Evolutionary conservation across 768 basidiomycete species (phyloP).

Genomic region (Amanita subjunquillea): DNA sequence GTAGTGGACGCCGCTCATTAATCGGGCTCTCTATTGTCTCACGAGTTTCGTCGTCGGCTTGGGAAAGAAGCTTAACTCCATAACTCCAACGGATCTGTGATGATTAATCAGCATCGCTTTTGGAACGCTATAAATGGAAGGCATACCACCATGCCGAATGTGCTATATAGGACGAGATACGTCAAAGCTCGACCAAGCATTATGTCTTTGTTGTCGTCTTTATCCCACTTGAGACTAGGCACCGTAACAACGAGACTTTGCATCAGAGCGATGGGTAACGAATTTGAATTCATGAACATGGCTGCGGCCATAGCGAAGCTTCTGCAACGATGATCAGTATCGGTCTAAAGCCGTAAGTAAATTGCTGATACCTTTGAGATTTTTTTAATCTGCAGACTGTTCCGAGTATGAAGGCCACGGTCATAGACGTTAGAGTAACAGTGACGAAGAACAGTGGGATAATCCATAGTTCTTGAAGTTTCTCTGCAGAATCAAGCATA

Average conservation of each 20-base stretch:
- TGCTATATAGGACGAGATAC: conserved; percentile 88
- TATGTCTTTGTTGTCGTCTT: conserved; percentile 70
- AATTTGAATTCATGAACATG: conserved; percentile 94
- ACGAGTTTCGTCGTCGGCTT: conserved; percentile 40
- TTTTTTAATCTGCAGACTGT: conserved; percentile 53
- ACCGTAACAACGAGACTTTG: conserved; percentile 82
- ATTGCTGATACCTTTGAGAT: conserved; percentile 53
- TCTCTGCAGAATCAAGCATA: conserved; percentile 30
- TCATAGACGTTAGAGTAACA: conserved; percentile 64
- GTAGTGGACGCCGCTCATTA: conserved; percentile 27
- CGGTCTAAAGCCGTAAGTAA: background rate
- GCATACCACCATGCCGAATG: conserved; percentile 89
- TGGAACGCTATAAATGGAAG: background rate
- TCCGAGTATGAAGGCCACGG: conserved; percentile 54
- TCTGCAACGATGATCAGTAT: conserved; percentile 21
- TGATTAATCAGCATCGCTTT: conserved; percentile 14
- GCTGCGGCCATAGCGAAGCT: conserved; percentile 73
- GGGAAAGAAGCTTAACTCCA: conserved; percentile 74
- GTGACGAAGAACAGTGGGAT: conserved; percentile 80
- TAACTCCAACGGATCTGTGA: conserved; percentile 79
- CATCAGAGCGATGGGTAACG: conserved; percentile 91
- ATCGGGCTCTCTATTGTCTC: conserved; percentile 9
- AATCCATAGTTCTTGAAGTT: conserved; percentile 75
- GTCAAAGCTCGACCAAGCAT: conserved; percentile 90
- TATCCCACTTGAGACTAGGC: conserved; percentile 70